Evolutionary conservation across 148 eudicot genomes (phyloP).

Genomic region (Tetragonia tetragonoides): DNA sequence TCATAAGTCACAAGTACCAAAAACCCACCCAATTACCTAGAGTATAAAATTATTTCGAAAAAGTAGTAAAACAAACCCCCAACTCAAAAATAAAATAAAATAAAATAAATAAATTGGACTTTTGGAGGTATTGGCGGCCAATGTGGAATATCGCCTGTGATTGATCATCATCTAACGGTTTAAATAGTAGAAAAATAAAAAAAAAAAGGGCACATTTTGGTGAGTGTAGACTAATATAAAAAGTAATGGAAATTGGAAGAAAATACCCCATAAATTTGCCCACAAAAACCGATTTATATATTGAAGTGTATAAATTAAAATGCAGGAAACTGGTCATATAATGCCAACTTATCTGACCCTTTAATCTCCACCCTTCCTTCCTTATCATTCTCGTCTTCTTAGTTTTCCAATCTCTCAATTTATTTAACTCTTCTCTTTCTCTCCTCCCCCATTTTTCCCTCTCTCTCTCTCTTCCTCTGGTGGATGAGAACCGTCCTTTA

Average conservation of each 20-base stretch:
- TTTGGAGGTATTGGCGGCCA: too few relatives aligned
- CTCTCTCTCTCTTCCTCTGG: constrained; percentile 12
- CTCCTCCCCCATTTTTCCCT: constrained; percentile 10
- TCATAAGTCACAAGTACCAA: too few relatives aligned
- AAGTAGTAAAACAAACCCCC: too few relatives aligned
- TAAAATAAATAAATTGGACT: too few relatives aligned
- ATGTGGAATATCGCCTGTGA: too few relatives aligned
- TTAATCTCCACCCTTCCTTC: constrained; percentile 99
- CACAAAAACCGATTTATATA: constrained; percentile 2
- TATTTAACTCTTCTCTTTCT: constrained; percentile 13
- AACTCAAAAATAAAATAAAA: too few relatives aligned
- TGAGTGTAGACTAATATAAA: too few relatives aligned
- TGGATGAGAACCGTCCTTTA: constrained; percentile 9
- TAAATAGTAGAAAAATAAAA: too few relatives aligned
- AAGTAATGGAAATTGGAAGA: neutral
- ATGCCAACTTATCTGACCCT: constrained; percentile 64
- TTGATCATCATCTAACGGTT: too few relatives aligned
- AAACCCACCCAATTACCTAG: too few relatives aligned
- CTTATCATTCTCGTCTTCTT: constrained; percentile 61
- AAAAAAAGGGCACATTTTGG: too few relatives aligned
- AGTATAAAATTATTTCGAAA: too few relatives aligned
- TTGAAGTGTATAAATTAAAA: neutral
- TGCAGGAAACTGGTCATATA: constrained; percentile 36
- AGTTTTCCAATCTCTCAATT: constrained; percentile 11
- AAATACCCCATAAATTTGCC: neutral